Evolutionary conservation across 306 rosid species (phyloP), one percentile per base, ranked within the genome.

Genomic region (Hylodesmum podocarpum): DNA sequence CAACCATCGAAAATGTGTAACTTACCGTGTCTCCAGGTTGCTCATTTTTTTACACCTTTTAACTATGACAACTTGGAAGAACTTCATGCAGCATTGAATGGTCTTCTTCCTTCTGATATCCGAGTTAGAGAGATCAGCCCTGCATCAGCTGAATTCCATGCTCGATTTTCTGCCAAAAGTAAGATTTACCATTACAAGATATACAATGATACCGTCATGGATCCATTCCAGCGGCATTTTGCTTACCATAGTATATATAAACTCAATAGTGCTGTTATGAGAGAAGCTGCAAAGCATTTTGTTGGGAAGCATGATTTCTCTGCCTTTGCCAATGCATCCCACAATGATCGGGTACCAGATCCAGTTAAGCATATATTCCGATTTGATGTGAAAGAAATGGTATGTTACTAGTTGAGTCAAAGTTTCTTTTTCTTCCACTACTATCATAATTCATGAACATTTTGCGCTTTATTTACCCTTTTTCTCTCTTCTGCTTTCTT

Each of bases 131-230:
- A 95, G 82, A 84, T 90, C 50, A 89, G 90, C 84, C 92, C 98
- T 41, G 98, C 92, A 6, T 70, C 81, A 29, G 90, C 92, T 7
- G 90, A 90, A 49, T 95, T 95, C 78, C 96, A 90, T 66, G 97
- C 98, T 73, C 95, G 98, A 9, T 95, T 95, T 86, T 95, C 98
- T 15, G 93, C 79, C 24, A 76, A 81, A 80, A 91, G 95, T 70
- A 95, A 95, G 90, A 78, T 88, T 82, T 95, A 95, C 84, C 97
- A 87, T 86, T 95, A 95, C 92, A 95, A 88, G 87, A 78, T 95
- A 82, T 92, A 92, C 74, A 90, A 89, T 85, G 93, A 84, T 79
- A 49, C 87, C 73, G 63, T 95, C 81, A 81, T 92, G 96, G 96
- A 95, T 19, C 97, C 97, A 15, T 92, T 90, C 84, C 96, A 90